A percentile compares a stretch with the other conserved stretches of the same genome.
phyloP scores from a whole-genome alignment of 208 protist genomes.

The Acanthamoeba culbertsoni region DNA sequence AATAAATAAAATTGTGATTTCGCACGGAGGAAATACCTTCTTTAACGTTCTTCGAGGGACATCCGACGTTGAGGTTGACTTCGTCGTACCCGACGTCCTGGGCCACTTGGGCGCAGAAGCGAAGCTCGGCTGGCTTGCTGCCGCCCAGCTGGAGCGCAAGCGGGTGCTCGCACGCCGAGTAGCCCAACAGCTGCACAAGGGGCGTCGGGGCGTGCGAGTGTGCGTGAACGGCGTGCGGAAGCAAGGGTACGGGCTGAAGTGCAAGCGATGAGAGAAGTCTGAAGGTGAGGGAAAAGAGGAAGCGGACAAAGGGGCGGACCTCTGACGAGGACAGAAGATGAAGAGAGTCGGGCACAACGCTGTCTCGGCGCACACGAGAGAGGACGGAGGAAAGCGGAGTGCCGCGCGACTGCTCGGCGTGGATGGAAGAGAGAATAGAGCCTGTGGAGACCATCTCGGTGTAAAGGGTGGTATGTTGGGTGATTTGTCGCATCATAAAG shows the following conservation, averaged over 20 bases:
- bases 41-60: neutral
- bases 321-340: neutral
- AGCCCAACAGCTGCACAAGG: neutral
- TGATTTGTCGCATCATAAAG: slow-evolving; percentile 23
- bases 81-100: slow-evolving; percentile 11
- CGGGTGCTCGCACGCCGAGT: neutral
- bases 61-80: slow-evolving; percentile 36
- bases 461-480: neutral
- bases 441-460: slow-evolving; percentile 17
- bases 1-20: neutral
- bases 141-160: slow-evolving; percentile 28
- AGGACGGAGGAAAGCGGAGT: neutral
- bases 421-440: neutral
- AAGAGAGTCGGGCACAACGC: neutral
- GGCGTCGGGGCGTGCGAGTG: neutral
- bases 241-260: too few species aligned
- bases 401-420: neutral
- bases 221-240: too few species aligned
- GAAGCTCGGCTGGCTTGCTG: neutral
- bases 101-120: neutral
- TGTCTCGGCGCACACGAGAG: neutral
- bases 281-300: neutral
- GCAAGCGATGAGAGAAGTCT: too few species aligned
- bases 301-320: neutral
- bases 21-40: neutral